These are phyloP conservation scores for Talinum fruticosum DNA, from an alignment of 148 eudicot species.

Conservation along the genomic window DNA sequence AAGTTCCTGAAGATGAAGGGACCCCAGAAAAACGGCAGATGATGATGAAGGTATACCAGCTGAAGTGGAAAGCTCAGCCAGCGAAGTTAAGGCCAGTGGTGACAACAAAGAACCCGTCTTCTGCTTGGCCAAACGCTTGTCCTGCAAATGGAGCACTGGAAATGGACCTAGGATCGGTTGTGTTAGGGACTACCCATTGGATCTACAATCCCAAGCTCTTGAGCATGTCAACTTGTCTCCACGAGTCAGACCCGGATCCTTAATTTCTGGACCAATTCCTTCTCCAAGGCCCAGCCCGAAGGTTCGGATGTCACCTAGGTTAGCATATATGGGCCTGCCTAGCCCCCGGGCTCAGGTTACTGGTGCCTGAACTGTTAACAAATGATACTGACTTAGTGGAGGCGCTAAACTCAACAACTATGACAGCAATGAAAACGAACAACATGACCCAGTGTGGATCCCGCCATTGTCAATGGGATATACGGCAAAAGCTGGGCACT, in stretches of 20 bases:
- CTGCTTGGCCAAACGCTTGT: constrained; percentile 48
- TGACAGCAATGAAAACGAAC: background rate
- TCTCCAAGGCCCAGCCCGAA: constrained; percentile 42
- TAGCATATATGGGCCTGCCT: constrained; percentile 57
- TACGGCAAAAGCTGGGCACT: constrained; percentile 9
- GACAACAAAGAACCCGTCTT: constrained; percentile 22
- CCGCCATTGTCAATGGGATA: background rate
- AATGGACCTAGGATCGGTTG: constrained; percentile 79
- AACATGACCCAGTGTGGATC: background rate
- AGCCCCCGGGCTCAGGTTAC: constrained; percentile 59
- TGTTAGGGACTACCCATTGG: constrained; percentile 79
- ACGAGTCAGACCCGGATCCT: constrained; percentile 38
- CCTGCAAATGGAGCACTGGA: constrained; percentile 78
- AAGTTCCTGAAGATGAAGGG: constrained; percentile 36
- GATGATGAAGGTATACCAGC: constrained; percentile 17
- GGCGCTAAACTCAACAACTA: background rate
- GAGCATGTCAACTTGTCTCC: constrained; percentile 91
- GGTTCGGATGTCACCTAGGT: constrained; percentile 40
- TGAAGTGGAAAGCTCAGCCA: background rate
- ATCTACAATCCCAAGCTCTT: constrained; percentile 77
- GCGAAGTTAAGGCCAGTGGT: constrained; percentile 11
- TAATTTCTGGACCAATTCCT: constrained; percentile 46
- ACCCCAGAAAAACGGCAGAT: constrained; percentile 21
- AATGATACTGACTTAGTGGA: too few relatives aligned
- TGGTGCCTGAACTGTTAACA: constrained; percentile 22